phyloP scores from a whole-genome alignment of 2,329 filamentous ascomycete species.

The Colletotrichum zoysiae region DNA sequence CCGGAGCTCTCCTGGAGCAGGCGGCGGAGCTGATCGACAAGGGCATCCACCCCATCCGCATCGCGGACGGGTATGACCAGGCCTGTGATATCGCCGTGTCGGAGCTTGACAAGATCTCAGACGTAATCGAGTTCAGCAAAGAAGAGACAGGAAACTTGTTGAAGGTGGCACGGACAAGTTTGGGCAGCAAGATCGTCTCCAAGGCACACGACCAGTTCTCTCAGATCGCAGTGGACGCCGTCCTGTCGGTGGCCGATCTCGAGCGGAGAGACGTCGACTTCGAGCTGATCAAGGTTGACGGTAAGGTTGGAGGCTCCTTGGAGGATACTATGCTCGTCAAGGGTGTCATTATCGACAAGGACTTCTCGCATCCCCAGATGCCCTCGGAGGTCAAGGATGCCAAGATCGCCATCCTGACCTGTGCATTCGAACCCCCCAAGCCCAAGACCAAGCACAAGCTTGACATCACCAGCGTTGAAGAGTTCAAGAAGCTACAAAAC shows the following conservation, averaged over 20 bases:
- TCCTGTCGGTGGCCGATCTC: conserved; percentile 94
- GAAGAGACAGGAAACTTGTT: conserved; percentile 87
- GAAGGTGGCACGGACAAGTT: conserved; percentile 93
- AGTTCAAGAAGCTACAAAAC: conserved; percentile 97
- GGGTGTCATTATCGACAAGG: conserved; percentile 99
- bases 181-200: conserved; percentile 99
- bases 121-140: conserved; percentile 86
- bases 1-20: conserved; percentile 94
- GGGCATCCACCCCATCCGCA: conserved; percentile 98
- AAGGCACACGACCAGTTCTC: conserved; percentile 99
- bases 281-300: conserved; percentile 98
- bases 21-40: conserved; percentile 99
- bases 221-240: conserved; percentile 96
- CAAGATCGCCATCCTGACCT: conserved; percentile 97
- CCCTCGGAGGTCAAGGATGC: conserved; percentile 94
- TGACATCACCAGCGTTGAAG: conserved; percentile 95
- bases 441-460: conserved; percentile 99
- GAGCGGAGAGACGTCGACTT: conserved; percentile 98
- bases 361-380: conserved; percentile 99
- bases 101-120: conserved; percentile 92
- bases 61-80: conserved; percentile 97
- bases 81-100: conserved; percentile 96
- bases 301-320: conserved; percentile 93
- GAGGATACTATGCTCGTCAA: conserved; percentile 96
- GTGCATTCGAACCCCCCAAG: conserved; percentile 98